Evolutionary conservation across 164 flowering plant genomes (phyloP).

Genomic region (Paratinospora sagittata): DNA sequence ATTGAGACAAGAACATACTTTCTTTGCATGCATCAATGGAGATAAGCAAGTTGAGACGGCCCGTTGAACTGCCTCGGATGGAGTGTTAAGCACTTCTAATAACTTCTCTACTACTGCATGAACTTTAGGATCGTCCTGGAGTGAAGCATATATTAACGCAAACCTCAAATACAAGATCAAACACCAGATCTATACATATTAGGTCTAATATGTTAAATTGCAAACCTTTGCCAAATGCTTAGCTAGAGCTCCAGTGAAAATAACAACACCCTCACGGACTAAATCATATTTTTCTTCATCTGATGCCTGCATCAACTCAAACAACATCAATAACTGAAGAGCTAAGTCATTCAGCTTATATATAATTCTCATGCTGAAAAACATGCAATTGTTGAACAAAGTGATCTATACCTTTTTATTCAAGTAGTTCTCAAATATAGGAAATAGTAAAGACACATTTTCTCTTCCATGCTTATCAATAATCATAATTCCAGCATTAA

Average conservation of each 20-base stretch:
- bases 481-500: slow-evolving; percentile 89
- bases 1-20: slow-evolving; percentile 37
- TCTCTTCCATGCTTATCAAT: slow-evolving; percentile 93
- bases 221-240: slow-evolving; percentile 81
- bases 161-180: background rate
- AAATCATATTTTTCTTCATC: slow-evolving; percentile 93
- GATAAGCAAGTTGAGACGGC: slow-evolving; percentile 91
- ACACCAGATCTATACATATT: background rate
- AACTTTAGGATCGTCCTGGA: slow-evolving; percentile 94
- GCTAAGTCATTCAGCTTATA: background rate
- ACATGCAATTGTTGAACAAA: background rate
- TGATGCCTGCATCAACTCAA: slow-evolving; percentile 47
- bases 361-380: background rate
- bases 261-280: slow-evolving; percentile 98
- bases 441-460: slow-evolving; percentile 88
- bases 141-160: slow-evolving; percentile 6
- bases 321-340: background rate
- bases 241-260: slow-evolving; percentile 93
- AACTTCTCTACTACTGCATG: slow-evolving; percentile 88
- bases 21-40: slow-evolving; percentile 84
- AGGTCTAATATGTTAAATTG: background rate
- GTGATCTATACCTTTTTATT: slow-evolving; percentile 65
- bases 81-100: slow-evolving; percentile 92
- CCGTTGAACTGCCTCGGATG: slow-evolving; percentile 98
- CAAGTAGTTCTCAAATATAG: slow-evolving; percentile 94